A percentile compares a stretch with the other conserved stretches of the same genome.
Conservation (phyloP, 805 yeast genomes). For the Wickerhamiella spandovensis region DNA sequence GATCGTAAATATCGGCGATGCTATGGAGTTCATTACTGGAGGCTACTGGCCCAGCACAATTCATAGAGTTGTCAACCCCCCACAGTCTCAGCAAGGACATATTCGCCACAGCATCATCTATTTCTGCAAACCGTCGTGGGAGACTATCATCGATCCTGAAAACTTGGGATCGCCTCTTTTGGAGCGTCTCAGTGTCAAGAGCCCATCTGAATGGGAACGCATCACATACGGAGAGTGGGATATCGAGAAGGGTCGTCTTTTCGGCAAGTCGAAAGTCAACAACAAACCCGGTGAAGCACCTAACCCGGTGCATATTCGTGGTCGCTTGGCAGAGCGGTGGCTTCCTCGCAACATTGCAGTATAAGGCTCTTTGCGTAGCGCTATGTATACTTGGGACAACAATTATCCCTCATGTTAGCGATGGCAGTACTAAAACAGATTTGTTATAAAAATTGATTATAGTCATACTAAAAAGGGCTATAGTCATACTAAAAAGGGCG, state of each 20-base stretch:
- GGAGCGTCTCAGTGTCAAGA: constrained; percentile 23
- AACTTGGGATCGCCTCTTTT: constrained; percentile 28
- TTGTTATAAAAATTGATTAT: too few species aligned
- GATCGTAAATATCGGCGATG: constrained; percentile 33
- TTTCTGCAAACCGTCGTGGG: constrained; percentile 30
- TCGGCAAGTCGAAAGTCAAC: constrained; percentile 30
- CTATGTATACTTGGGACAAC: too few species aligned
- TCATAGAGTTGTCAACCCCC: constrained; percentile 38
- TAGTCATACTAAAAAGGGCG: too few species aligned
- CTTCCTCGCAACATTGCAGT: constrained; percentile 20
- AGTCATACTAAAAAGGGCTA: too few species aligned
- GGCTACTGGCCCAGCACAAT: constrained; percentile 35
- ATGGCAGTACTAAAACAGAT: too few species aligned
- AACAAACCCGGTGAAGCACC: constrained; percentile 28
- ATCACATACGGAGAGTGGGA: constrained; percentile 33
- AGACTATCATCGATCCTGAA: constrained; percentile 32
- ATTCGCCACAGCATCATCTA: constrained; percentile 31
- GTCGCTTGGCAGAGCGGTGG: constrained; percentile 34
- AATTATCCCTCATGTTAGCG: too few species aligned
- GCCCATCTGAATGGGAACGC: constrained; percentile 26
- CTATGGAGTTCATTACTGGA: constrained; percentile 31
- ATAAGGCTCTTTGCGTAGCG: too few species aligned
- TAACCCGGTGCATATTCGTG: constrained; percentile 27
- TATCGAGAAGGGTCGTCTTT: constrained; percentile 33
- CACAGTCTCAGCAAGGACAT: constrained; percentile 28